A percentile compares a stretch with the other conserved stretches of the same genome.
These are phyloP conservation scores for Trichoderma pleuroti DNA, from an alignment of 2,329 filamentous ascomycete species.

Conservation along the genomic window DNA sequence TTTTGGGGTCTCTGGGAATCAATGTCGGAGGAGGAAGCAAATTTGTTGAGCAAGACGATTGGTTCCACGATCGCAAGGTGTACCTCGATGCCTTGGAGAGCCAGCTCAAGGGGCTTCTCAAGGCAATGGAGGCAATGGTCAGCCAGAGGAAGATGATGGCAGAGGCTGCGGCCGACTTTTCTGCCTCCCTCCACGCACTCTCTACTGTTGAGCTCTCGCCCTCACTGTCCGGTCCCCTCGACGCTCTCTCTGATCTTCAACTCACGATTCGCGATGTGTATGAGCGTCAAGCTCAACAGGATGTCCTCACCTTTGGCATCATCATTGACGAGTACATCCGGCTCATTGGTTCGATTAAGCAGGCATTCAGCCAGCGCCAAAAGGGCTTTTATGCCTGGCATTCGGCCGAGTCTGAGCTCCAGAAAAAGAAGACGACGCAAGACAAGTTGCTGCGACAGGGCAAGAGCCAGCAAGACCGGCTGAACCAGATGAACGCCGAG, in stretches of 20 bases:
- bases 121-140: conserved; percentile 91
- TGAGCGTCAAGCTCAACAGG: conserved; percentile 93
- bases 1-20: conserved; percentile 81
- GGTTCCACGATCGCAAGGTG: conserved; percentile 95
- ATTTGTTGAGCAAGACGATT: conserved; percentile 98
- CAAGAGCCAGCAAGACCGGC: conserved; percentile 89
- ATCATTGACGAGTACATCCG: conserved; percentile 98
- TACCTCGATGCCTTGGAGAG: conserved; percentile 93
- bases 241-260: conserved; percentile 89
- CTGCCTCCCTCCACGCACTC: conserved; percentile 84
- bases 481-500: conserved; percentile 88
- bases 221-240: conserved; percentile 80
- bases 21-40: conserved; percentile 75
- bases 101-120: conserved; percentile 84
- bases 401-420: conserved; percentile 79
- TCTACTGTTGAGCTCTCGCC: conserved; percentile 91
- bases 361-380: conserved; percentile 85
- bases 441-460: conserved; percentile 95
- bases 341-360: conserved; percentile 91
- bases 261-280: conserved; percentile 93
- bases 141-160: conserved; percentile 88
- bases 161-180: conserved; percentile 91
- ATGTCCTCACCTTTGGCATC: conserved; percentile 92
- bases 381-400: conserved; percentile 97
- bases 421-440: conserved; percentile 83